Evolutionary conservation across 1,284 basidiomycete species (phyloP).

Genomic region (Ustilago bromivora): DNA sequence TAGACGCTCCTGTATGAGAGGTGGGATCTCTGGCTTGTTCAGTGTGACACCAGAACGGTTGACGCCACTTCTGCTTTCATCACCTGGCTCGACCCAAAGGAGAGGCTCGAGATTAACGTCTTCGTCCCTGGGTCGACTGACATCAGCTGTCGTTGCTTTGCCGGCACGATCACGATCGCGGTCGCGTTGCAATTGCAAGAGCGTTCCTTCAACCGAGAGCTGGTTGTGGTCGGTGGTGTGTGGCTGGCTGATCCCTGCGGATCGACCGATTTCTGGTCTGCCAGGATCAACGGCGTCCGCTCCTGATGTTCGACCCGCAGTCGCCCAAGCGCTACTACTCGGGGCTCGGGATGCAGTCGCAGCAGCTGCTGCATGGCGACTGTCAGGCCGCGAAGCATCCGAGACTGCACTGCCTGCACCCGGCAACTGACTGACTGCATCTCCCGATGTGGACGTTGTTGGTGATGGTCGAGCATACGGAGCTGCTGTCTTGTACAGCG

Average conservation of each 20-base stretch:
- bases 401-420: slow-evolving; percentile 4
- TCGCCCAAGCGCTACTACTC: background rate
- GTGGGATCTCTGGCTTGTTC: slow-evolving; percentile 41
- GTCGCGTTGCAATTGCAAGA: slow-evolving; percentile 31
- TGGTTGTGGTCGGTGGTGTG: slow-evolving; percentile 24
- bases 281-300: background rate
- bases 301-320: background rate
- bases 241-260: slow-evolving; percentile 8
- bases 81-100: slow-evolving; percentile 44
- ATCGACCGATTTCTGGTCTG: slow-evolving; percentile 1
- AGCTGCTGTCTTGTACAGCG: slow-evolving; percentile 3
- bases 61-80: slow-evolving; percentile 24
- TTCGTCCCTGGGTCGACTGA: slow-evolving; percentile 10
- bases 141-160: background rate
- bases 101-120: slow-evolving; percentile 41
- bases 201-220: slow-evolving; percentile 29
- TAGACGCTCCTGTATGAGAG: slow-evolving; percentile 46
- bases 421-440: background rate
- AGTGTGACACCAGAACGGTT: slow-evolving; percentile 42
- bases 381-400: slow-evolving; percentile 15
- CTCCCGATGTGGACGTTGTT: background rate
- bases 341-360: background rate
- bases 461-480: slow-evolving; percentile 17
- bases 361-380: background rate
- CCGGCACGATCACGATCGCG: slow-evolving; percentile 6